A percentile compares a stretch with the other conserved stretches of the same genome.
Evolutionary conservation across 176 grass and related monocot genomes (phyloP).

Genomic region (Aegilops tauschii): DNA sequence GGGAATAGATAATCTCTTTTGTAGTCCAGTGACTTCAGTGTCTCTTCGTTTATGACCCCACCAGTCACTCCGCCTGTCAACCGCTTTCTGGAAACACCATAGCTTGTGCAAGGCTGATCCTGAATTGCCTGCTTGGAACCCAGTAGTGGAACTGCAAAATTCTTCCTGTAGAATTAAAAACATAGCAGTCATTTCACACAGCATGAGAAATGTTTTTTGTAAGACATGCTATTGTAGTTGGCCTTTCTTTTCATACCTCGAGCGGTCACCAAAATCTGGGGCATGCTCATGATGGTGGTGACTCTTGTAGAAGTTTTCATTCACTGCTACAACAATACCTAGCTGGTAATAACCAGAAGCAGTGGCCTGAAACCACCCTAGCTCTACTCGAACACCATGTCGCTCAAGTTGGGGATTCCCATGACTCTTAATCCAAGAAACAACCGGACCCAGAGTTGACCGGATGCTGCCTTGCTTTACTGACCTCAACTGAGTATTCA

Average conservation of each 20-base stretch:
- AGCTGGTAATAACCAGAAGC: slow-evolving; percentile 97
- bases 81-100: slow-evolving; percentile 65
- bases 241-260: slow-evolving; percentile 39
- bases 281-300: slow-evolving; percentile 45
- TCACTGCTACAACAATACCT: slow-evolving; percentile 74
- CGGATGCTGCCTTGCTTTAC: slow-evolving; percentile 59
- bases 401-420: slow-evolving; percentile 79
- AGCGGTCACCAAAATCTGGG: slow-evolving; percentile 47
- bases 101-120: slow-evolving; percentile 53
- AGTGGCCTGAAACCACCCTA: slow-evolving; percentile 94
- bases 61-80: slow-evolving; percentile 90
- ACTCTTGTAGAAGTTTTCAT: slow-evolving; percentile 81
- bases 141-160: slow-evolving; percentile 25
- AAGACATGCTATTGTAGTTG: slow-evolving; percentile 5
- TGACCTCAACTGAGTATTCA: slow-evolving; percentile 90
- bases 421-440: slow-evolving; percentile 79
- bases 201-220: neutral
- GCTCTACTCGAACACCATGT: slow-evolving; percentile 77
- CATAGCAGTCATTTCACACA: neutral
- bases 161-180: slow-evolving; percentile 64
- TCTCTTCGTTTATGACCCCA: slow-evolving; percentile 83
- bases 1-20: slow-evolving; percentile 83
- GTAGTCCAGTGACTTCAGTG: slow-evolving; percentile 66
- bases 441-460: slow-evolving; percentile 52
- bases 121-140: slow-evolving; percentile 48